A percentile compares a stretch with the other conserved stretches of the same genome.
These are phyloP conservation scores for Reutealis trisperma DNA, from an alignment of 345 rosid genomes.

Conservation along the genomic window DNA sequence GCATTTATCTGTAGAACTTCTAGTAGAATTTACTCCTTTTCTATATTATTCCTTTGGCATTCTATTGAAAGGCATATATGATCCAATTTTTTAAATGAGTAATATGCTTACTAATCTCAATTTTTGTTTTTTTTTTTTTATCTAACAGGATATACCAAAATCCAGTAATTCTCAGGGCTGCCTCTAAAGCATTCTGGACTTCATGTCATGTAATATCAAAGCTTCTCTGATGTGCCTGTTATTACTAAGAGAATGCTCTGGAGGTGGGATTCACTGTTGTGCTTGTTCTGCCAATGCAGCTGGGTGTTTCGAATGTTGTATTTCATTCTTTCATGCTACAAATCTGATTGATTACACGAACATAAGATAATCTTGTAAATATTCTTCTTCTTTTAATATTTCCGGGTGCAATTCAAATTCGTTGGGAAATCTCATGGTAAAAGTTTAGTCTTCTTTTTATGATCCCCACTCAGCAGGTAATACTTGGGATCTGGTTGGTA, in stretches of 20 bases:
- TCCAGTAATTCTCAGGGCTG: slow-evolving; percentile 70
- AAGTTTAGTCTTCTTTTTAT: no score
- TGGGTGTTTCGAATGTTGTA: slow-evolving; percentile 27
- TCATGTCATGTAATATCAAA: slow-evolving; percentile 83
- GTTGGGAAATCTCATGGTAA: slow-evolving; percentile 1
- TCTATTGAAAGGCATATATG: neutral
- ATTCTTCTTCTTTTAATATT: slow-evolving; percentile 17
- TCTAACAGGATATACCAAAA: slow-evolving; percentile 84
- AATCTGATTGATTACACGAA: slow-evolving; percentile 24
- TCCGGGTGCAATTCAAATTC: slow-evolving; percentile 40
- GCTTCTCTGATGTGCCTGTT: slow-evolving; percentile 53
- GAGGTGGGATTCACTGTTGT: slow-evolving; percentile 27
- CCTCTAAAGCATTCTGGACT: slow-evolving; percentile 87
- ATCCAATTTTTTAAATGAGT: neutral
- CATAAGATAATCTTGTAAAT: slow-evolving; percentile 39
- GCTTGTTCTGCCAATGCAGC: slow-evolving; percentile 31
- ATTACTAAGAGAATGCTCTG: neutral
- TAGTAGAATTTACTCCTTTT: neutral
- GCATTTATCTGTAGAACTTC: neutral
- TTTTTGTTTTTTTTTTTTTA: slow-evolving; percentile 8
- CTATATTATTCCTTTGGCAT: neutral
- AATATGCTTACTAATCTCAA: neutral
- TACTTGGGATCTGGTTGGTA: no score
- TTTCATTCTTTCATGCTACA: slow-evolving; percentile 36
- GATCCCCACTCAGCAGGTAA: no score